phyloP scores from a whole-genome alignment of 2,329 filamentous ascomycete species.

The Colletotrichum musae region DNA sequence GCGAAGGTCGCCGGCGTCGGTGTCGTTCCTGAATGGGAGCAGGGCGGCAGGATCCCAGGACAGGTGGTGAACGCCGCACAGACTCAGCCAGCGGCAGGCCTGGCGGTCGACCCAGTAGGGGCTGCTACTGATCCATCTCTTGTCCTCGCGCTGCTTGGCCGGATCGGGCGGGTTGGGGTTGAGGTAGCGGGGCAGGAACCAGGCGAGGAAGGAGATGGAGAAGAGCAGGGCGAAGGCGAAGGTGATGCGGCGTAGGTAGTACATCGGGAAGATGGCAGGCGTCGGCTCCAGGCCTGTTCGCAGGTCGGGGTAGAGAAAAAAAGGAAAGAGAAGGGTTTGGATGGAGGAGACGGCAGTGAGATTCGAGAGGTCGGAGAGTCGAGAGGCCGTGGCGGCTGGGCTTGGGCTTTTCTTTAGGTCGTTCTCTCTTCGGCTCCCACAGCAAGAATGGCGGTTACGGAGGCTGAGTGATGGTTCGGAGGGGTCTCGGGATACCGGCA shows the following conservation, averaged over 20 bases:
- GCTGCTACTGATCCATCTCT: constrained; percentile 78
- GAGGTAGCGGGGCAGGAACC: constrained; percentile 67
- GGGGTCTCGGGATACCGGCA: constrained; percentile 39
- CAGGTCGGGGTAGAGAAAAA: not conserved
- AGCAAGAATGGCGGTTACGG: constrained; percentile 23
- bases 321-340: not conserved
- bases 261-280: constrained; percentile 52
- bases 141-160: constrained; percentile 74
- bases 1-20: constrained; percentile 46
- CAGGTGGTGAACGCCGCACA: constrained; percentile 85
- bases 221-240: constrained; percentile 57
- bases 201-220: constrained; percentile 63
- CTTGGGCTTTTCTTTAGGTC: constrained; percentile 2
- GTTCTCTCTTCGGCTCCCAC: not conserved
- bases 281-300: constrained; percentile 36
- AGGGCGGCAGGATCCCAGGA: constrained; percentile 69
- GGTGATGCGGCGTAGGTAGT: constrained; percentile 61
- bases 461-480: constrained; percentile 36
- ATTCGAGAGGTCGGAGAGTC: not conserved
- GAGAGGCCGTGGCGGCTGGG: constrained; percentile 14
- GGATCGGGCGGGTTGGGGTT: constrained; percentile 75
- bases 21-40: constrained; percentile 42
- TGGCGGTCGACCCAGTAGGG: constrained; percentile 83
- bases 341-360: not conserved
- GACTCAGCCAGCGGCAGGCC: constrained; percentile 81